Evolutionary conservation across 768 basidiomycete species (phyloP).

Genomic region (Ramaria sp.): DNA sequence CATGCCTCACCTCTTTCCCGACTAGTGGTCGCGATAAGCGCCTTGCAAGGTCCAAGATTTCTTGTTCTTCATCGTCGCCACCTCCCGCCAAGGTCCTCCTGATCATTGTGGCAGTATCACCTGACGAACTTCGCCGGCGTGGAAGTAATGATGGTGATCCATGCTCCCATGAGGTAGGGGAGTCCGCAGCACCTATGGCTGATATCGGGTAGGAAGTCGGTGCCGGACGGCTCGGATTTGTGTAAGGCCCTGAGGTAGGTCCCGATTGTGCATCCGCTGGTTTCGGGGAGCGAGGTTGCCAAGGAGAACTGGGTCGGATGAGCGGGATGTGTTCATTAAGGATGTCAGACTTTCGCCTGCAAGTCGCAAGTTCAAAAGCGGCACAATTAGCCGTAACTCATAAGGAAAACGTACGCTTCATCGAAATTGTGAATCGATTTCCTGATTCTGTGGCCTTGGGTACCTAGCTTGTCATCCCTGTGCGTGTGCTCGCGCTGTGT

Average conservation of each 20-base stretch:
- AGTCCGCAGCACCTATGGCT: neutral
- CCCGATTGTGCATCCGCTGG: constrained; percentile 23
- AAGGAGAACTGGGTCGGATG: neutral
- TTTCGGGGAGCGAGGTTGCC: neutral
- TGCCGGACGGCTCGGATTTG: neutral
- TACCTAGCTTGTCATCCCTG: constrained; percentile 34
- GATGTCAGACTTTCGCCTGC: constrained; percentile 60
- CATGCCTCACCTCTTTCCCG: constrained; percentile 6
- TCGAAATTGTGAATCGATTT: constrained; percentile 60
- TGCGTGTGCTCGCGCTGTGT: constrained; percentile 21
- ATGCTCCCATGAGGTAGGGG: constrained; percentile 25
- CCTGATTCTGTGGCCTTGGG: constrained; percentile 47
- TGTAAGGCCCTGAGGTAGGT: constrained; percentile 1
- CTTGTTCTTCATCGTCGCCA: constrained; percentile 37
- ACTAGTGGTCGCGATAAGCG: constrained; percentile 2
- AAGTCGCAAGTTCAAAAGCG: neutral
- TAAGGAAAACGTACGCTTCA: constrained; percentile 48
- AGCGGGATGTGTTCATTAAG: constrained; percentile 64
- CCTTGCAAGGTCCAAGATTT: constrained; percentile 30
- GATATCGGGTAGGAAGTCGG: constrained; percentile 17
- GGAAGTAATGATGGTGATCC: constrained; percentile 35
- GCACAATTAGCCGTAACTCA: neutral
- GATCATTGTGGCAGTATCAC: constrained; percentile 57
- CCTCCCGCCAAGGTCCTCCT: constrained; percentile 48
- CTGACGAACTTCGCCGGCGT: constrained; percentile 28